Evolutionary conservation across 2,329 filamentous ascomycete genomes (phyloP).

Genomic region (Aaosphaeria arxii): DNA sequence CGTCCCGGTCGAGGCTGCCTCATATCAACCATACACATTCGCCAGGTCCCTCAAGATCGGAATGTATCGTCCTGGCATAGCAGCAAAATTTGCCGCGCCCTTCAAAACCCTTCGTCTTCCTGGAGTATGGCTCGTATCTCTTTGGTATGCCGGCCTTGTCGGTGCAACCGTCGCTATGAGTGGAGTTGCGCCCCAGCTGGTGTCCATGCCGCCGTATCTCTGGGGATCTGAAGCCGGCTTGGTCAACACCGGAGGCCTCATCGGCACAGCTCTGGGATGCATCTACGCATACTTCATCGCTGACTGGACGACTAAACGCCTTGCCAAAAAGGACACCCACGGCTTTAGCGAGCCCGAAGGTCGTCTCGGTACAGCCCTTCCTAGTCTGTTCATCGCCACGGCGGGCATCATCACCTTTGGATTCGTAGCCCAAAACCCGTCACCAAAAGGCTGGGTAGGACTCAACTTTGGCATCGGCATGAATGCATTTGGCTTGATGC

Average conservation of each 20-base stretch:
- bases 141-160: constrained; percentile 43
- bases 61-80: constrained; percentile 33
- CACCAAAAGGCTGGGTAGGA: constrained; percentile 37
- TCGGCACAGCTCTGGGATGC: constrained; percentile 36
- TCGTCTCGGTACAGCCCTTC: constrained; percentile 38
- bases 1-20: constrained; percentile 6
- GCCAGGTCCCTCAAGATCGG: constrained; percentile 34
- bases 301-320: constrained; percentile 36
- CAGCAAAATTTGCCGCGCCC: constrained; percentile 35
- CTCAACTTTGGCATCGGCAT: constrained; percentile 40
- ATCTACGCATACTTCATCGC: constrained; percentile 36
- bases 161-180: constrained; percentile 40
- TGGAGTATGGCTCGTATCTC: constrained; percentile 41
- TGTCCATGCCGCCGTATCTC: constrained; percentile 39
- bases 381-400: constrained; percentile 36
- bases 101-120: constrained; percentile 38
- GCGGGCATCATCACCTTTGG: constrained; percentile 39
- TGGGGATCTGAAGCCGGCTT: constrained; percentile 41
- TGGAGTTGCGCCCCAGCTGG: constrained; percentile 36
- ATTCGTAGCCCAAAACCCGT: constrained; percentile 38
- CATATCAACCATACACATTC: constrained; percentile 30
- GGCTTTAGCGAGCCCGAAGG: constrained; percentile 41
- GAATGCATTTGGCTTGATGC: constrained; percentile 40
- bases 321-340: constrained; percentile 33
- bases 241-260: constrained; percentile 37